Percentiles rank a stretch among this genome's conserved stretches.
phyloP scores from a whole-genome alignment of 495 filamentous ascomycete species.

The Penicillium samsonianum region DNA sequence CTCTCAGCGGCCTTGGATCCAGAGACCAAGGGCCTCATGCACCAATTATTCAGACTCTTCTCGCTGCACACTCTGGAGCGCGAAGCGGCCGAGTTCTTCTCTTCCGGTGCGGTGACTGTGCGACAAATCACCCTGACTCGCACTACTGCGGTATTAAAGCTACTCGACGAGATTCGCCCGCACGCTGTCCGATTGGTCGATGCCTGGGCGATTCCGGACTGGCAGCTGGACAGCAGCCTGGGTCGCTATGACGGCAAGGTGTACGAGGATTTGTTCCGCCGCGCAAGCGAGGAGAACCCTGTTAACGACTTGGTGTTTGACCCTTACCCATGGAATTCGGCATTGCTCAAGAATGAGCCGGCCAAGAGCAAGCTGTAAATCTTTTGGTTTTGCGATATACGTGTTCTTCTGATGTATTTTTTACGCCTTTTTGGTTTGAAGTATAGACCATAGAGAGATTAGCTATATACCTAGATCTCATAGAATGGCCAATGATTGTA shows the following conservation, averaged over 20 bases:
- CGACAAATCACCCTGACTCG: constrained; percentile 64
- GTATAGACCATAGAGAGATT: constrained; percentile 16
- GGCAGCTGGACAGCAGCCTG: constrained; percentile 65
- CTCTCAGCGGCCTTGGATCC: constrained; percentile 50
- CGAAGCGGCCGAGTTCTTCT: constrained; percentile 67
- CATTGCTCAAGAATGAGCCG: constrained; percentile 55
- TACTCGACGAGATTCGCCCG: constrained; percentile 66
- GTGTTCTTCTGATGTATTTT: constrained; percentile 13
- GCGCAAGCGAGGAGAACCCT: constrained; percentile 67
- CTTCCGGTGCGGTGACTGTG: constrained; percentile 60
- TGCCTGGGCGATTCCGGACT: constrained; percentile 68
- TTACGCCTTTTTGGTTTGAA: constrained; percentile 3
- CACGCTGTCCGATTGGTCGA: constrained; percentile 68
- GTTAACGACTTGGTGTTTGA: constrained; percentile 66
- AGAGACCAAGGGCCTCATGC: constrained; percentile 53
- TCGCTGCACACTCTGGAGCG: constrained; percentile 65
- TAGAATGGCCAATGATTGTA: constrained; percentile 11
- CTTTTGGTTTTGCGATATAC: constrained; percentile 1
- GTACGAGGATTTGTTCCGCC: constrained; percentile 67
- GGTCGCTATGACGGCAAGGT: constrained; percentile 67
- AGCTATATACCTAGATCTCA: constrained; percentile 23
- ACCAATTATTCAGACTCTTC: constrained; percentile 66
- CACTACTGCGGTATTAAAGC: constrained; percentile 60
- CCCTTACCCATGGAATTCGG: constrained; percentile 63
- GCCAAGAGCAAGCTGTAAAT: constrained; percentile 45